Evolutionary conservation across 495 filamentous ascomycete species (phyloP).

Genomic region (Penicillium paradoxum): DNA sequence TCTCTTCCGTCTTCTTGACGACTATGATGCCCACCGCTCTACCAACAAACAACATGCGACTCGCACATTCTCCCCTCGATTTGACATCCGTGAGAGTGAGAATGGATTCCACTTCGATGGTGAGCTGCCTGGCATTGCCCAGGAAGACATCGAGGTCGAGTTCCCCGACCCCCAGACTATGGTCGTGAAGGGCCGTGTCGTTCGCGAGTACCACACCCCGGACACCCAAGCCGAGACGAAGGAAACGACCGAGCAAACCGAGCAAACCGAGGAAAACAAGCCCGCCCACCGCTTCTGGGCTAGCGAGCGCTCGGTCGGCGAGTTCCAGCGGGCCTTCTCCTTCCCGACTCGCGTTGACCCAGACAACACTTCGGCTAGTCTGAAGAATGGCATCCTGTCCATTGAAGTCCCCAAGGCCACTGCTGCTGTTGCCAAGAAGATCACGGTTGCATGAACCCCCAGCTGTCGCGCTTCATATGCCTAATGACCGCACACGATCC

Average conservation of each 20-base stretch:
- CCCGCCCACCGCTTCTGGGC: slow-evolving; percentile 67
- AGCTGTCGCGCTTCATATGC: neutral
- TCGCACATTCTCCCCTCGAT: slow-evolving; percentile 63
- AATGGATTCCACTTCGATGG: slow-evolving; percentile 78
- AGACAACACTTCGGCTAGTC: slow-evolving; percentile 67
- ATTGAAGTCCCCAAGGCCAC: slow-evolving; percentile 78
- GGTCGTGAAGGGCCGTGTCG: slow-evolving; percentile 62
- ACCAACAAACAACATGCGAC: slow-evolving; percentile 13
- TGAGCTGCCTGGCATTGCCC: slow-evolving; percentile 79
- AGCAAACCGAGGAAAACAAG: slow-evolving; percentile 23
- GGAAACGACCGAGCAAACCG: slow-evolving; percentile 19
- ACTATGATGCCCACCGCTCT: slow-evolving; percentile 41
- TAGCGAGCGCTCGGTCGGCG: slow-evolving; percentile 73
- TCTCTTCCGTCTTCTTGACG: slow-evolving; percentile 45
- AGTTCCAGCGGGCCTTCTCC: slow-evolving; percentile 76
- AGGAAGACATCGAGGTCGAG: slow-evolving; percentile 76
- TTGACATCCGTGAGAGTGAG: slow-evolving; percentile 73
- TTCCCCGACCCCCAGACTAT: slow-evolving; percentile 80
- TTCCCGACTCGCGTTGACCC: slow-evolving; percentile 76
- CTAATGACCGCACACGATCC: neutral
- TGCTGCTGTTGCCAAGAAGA: slow-evolving; percentile 47
- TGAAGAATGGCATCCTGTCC: slow-evolving; percentile 75
- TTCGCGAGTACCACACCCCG: slow-evolving; percentile 41
- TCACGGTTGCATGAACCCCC: slow-evolving; percentile 53
- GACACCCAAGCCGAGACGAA: slow-evolving; percentile 53